Conservation (phyloP, 371 early-diverging fungal genomes). For the Chytridium lagenaria region DNA sequence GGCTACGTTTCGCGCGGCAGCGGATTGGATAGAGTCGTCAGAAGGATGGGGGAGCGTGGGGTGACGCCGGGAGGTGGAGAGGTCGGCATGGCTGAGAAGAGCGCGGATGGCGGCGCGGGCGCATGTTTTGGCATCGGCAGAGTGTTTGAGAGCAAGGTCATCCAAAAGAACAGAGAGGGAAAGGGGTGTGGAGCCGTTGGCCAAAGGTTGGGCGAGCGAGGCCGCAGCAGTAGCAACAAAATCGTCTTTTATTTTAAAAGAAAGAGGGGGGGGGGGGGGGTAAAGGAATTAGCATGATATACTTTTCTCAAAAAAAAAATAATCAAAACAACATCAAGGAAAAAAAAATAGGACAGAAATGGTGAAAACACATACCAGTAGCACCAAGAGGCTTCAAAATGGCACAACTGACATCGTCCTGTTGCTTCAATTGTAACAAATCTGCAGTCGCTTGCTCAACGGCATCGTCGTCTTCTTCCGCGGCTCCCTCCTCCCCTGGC, state of each 20-base stretch:
- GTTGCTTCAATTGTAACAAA: neutral
- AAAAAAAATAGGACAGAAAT: neutral
- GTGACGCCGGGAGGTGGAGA: neutral
- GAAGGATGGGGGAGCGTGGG: neutral
- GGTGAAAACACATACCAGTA: neutral
- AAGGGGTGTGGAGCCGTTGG: constrained; percentile 14
- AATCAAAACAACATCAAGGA: neutral
- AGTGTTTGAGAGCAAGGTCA: constrained; percentile 5
- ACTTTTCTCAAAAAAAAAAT: neutral
- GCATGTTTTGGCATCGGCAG: neutral
- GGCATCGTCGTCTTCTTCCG: constrained; percentile 5
- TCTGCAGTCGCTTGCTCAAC: neutral
- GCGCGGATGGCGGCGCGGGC: constrained; percentile 14
- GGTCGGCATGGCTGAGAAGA: constrained; percentile 10
- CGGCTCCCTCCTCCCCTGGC: neutral
- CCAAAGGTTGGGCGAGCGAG: neutral
- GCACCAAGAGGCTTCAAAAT: neutral
- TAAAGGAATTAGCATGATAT: neutral
- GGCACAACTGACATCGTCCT: neutral
- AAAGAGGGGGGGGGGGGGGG: neutral
- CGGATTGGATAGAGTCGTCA: neutral
- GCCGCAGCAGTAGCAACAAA: constrained; percentile 3
- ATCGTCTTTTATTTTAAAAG: neutral
- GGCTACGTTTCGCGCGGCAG: constrained; percentile 5
- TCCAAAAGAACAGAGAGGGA: constrained; percentile 13